Base-by-base conservation (phyloP, 345 rosid genomes). In the Sisymbrium irio region DNA sequence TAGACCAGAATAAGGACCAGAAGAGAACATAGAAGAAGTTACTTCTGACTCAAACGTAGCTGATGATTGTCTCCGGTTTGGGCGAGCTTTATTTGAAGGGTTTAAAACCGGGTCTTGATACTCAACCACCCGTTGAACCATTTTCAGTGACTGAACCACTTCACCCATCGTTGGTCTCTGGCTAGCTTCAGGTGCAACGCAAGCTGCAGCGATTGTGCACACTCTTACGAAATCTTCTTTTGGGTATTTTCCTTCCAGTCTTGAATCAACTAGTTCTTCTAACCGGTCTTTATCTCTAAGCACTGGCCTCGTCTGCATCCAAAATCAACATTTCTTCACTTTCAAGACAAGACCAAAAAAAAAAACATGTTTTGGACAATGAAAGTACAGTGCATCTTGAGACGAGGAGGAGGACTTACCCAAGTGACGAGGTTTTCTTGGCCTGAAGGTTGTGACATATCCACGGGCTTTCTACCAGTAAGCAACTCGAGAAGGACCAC, bases 141-240 rank as follows among this genome's bases (percentile, higher is more conserved):
- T 95, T 82, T 95, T 95, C 9, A 95, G 89, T n/a, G 99, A 95
- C 77, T 95, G 99, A 13, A 95, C 97, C 69, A 95, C 99, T 88
- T 95, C 97, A 1, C 99, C 99, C 97, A 92, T 95, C 11, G 97
- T 87, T 17, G 99, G 99, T 77, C 99, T 81, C 69, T 92, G 97
- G 81, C 74, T 95, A 4, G 97, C 92, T 78, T 95, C 97, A 3
- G 97, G 93, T 47, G 99, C 88, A 51, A 95, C 99, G 73, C 99
- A 95, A 61, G 97, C 99, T 14, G 99, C 97, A 4, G 97, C 97
- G 42, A 95, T 90, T 37, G 99, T 95, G 86, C 99, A 92, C 17
- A 95, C 97, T 58, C 97, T 83, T 10, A 87, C 22, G 68, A 88
- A 95, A 82, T 92, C 99, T 79, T 92, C 99, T 83, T 88, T 92